Evolutionary conservation across 768 basidiomycete genomes (phyloP).

Genomic region (Thelephora ganbajun): DNA sequence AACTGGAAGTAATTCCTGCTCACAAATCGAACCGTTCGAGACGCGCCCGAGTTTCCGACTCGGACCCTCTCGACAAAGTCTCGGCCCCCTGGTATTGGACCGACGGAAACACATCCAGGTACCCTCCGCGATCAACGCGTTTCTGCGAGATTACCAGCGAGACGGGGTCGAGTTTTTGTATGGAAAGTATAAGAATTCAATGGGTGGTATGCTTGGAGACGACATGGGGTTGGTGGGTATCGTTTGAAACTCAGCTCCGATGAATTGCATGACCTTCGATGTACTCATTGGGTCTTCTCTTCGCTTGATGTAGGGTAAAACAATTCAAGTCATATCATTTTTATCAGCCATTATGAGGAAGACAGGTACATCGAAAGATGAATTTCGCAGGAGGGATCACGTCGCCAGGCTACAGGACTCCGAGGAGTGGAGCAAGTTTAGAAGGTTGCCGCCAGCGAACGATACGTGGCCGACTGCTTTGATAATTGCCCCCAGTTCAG

Average conservation of each 20-base stretch:
- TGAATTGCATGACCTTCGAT: not conserved
- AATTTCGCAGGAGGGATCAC: conserved; percentile 48
- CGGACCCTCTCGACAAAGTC: conserved; percentile 24
- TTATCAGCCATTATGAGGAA: conserved; percentile 89
- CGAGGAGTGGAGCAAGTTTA: conserved; percentile 33
- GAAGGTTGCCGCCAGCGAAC: conserved; percentile 50
- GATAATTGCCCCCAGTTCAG: conserved; percentile 75
- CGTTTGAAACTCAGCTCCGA: not conserved
- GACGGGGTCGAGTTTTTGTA: conserved; percentile 79
- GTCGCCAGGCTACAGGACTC: conserved; percentile 56
- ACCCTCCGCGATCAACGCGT: conserved; percentile 65
- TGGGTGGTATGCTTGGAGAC: conserved; percentile 82
- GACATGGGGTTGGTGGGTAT: conserved; percentile 76
- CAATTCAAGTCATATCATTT: conserved; percentile 84
- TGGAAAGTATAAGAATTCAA: conserved; percentile 45
- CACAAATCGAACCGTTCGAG: conserved; percentile 1
- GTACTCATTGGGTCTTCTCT: not conserved
- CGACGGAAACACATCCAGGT: conserved; percentile 31
- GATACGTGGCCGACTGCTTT: conserved; percentile 76
- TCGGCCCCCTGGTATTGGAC: conserved; percentile 40
- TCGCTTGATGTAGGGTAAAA: conserved; percentile 45
- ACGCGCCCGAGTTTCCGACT: conserved; percentile 41
- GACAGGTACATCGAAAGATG: conserved; percentile 46
- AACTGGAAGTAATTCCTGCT: not conserved
- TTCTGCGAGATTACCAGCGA: conserved; percentile 83